phyloP scores from a whole-genome alignment of 2,329 filamentous ascomycete species.

The Polytolypa hystricis region DNA sequence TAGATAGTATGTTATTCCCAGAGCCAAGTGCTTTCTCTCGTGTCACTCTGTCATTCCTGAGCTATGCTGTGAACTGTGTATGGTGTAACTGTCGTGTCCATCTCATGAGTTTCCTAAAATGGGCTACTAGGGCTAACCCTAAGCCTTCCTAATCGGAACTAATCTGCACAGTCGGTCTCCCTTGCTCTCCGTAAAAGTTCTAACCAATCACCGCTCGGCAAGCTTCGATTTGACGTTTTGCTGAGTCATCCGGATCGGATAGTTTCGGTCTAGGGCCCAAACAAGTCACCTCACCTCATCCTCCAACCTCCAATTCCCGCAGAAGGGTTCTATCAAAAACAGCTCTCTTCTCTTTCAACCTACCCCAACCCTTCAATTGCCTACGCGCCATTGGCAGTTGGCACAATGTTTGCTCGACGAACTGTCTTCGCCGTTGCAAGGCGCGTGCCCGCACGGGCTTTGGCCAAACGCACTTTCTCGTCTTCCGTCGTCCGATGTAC shows the following conservation, averaged over 20 bases:
- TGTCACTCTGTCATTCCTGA: no score
- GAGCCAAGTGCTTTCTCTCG: no score
- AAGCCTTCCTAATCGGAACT: neutral
- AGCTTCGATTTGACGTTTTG: neutral
- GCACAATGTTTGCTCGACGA: slow-evolving; percentile 38
- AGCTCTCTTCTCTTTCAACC: neutral
- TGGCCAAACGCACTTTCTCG: slow-evolving; percentile 35
- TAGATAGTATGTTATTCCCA: no score
- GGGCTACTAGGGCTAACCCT: slow-evolving; percentile 4
- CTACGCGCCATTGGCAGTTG: slow-evolving; percentile 6
- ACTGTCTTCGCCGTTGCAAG: slow-evolving; percentile 35
- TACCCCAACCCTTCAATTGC: neutral
- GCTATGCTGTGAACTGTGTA: no score
- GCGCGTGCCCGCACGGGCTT: slow-evolving; percentile 32
- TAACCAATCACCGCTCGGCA: neutral
- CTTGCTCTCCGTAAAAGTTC: neutral
- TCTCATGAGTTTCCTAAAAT: slow-evolving; percentile 1
- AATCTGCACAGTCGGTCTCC: neutral
- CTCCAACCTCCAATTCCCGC: neutral
- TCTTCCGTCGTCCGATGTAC: slow-evolving; percentile 36
- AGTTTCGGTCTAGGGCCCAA: slow-evolving; percentile 1
- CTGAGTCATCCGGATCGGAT: neutral
- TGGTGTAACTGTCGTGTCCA: no score
- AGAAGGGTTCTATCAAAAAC: neutral
- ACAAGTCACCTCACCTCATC: slow-evolving; percentile 1